Percentiles rank a stretch among this genome's conserved stretches.
Conservation (phyloP, 2,329 filamentous ascomycete species). For the Dothiorella sarmentorum region DNA sequence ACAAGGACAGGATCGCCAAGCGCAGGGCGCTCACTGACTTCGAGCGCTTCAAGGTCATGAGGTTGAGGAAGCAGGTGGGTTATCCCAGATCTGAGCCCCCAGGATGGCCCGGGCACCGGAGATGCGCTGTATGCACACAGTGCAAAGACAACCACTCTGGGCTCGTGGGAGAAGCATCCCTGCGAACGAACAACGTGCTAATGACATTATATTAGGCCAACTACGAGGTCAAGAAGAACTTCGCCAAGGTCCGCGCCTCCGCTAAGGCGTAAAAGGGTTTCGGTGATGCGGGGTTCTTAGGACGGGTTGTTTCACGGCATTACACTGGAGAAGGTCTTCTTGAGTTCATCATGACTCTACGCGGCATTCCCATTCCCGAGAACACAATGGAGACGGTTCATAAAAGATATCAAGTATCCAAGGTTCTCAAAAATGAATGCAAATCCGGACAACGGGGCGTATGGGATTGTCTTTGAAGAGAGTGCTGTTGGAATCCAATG, state of each 20-base stretch:
- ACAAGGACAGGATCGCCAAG: constrained; percentile 78
- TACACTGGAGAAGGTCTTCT: constrained; percentile 30
- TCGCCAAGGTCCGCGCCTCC: constrained; percentile 70
- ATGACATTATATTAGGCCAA: too few species aligned
- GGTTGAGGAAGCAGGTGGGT: constrained; percentile 96
- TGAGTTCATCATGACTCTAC: constrained; percentile 27
- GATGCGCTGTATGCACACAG: neutral
- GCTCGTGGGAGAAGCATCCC: too few species aligned
- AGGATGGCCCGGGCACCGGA: neutral
- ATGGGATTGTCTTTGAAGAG: constrained; percentile 13
- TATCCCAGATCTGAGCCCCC: neutral
- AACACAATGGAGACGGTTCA: constrained; percentile 18
- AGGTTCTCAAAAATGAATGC: constrained; percentile 19
- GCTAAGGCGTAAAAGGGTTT: constrained; percentile 34
- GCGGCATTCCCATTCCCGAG: constrained; percentile 17
- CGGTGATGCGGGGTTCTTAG: constrained; percentile 18
- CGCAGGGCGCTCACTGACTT: constrained; percentile 94
- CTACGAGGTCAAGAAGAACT: constrained; percentile 95
- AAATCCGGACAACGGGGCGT: constrained; percentile 18
- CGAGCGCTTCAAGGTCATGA: constrained; percentile 99
- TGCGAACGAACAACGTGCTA: too few species aligned
- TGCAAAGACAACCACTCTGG: too few species aligned
- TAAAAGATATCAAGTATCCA: constrained; percentile 19
- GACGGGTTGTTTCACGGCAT: constrained; percentile 20
- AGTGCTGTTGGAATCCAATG: neutral